Conservation (phyloP, 2,329 filamentous ascomycete species). For the Coniochaeta sp. region DNA sequence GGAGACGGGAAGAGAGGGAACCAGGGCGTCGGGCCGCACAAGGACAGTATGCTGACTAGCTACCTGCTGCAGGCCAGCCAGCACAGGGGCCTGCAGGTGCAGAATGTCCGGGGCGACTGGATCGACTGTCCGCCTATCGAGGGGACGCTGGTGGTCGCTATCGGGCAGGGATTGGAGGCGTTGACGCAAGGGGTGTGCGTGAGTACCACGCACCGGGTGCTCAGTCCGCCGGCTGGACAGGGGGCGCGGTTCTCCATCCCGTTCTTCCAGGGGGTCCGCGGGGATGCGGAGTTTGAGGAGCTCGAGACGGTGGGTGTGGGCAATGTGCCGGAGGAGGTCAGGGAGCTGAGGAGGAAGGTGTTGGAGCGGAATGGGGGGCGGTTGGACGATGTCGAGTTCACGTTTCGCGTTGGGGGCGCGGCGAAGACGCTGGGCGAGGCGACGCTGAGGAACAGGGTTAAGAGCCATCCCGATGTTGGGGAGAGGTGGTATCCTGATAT, state of each 20-base stretch:
- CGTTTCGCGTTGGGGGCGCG: constrained; percentile 63
- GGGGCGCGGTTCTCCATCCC: constrained; percentile 74
- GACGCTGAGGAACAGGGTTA: constrained; percentile 74
- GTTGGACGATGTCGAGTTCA: constrained; percentile 77
- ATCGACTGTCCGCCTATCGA: constrained; percentile 71
- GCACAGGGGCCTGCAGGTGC: constrained; percentile 75
- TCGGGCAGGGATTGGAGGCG: constrained; percentile 81
- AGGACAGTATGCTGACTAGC: constrained; percentile 75
- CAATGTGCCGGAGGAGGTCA: constrained; percentile 52
- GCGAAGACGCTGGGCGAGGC: constrained; percentile 70
- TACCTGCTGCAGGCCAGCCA: constrained; percentile 73
- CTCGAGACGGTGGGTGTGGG: constrained; percentile 56
- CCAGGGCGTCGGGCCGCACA: constrained; percentile 66
- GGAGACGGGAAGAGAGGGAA: constrained; percentile 29
- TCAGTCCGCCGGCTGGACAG: constrained; percentile 61
- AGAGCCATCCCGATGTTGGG: constrained; percentile 81
- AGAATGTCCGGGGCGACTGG: constrained; percentile 72
- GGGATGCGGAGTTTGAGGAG: constrained; percentile 72
- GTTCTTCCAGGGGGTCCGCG: constrained; percentile 81
- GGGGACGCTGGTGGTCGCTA: constrained; percentile 77
- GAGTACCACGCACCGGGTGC: constrained; percentile 73
- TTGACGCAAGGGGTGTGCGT: constrained; percentile 77
- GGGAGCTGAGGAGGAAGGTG: constrained; percentile 52
- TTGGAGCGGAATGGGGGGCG: constrained; percentile 43
- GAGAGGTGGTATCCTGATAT: constrained; percentile 72